Evolutionary conservation across 1,284 basidiomycete genomes (phyloP).

Genomic region (Heterobasidion irregulare): DNA sequence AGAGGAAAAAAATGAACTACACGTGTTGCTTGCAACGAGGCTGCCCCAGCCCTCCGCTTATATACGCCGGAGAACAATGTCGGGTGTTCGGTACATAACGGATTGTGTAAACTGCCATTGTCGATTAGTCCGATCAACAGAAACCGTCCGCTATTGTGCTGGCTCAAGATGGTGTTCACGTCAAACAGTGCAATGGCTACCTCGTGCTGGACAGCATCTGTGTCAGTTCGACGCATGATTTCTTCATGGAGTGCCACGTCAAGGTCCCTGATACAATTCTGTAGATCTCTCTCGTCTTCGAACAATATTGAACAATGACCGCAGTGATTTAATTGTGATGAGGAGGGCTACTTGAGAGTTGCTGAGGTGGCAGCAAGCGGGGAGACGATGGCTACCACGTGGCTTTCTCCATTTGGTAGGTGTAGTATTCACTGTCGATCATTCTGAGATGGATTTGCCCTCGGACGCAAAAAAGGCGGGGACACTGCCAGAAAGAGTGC

Average conservation of each 20-base stretch:
- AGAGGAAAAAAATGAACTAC: conserved; percentile 6
- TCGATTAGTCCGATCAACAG: not conserved
- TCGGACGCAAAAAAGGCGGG: too few relatives aligned
- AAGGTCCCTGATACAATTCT: too few relatives aligned
- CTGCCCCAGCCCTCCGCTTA: conserved; percentile 5
- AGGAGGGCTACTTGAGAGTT: not conserved
- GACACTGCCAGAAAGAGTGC: too few relatives aligned
- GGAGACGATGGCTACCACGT: not conserved
- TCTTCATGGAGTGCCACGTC: too few relatives aligned
- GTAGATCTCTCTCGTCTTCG: too few relatives aligned
- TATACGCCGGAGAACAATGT: conserved; percentile 8
- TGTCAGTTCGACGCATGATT: too few relatives aligned
- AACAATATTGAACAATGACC: too few relatives aligned
- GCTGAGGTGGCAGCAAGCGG: not conserved
- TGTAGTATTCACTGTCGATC: not conserved
- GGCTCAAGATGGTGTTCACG: not conserved
- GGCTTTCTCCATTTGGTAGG: not conserved
- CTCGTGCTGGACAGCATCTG: not conserved
- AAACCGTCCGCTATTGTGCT: not conserved
- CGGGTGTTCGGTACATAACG: not conserved
- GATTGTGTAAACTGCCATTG: not conserved
- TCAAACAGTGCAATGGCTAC: not conserved
- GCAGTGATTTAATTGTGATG: not conserved
- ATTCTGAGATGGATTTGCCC: too few relatives aligned
- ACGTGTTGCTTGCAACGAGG: conserved; percentile 13